Base-by-base conservation (phyloP, 495 filamentous ascomycete species). In the Podospora appendiculata region DNA sequence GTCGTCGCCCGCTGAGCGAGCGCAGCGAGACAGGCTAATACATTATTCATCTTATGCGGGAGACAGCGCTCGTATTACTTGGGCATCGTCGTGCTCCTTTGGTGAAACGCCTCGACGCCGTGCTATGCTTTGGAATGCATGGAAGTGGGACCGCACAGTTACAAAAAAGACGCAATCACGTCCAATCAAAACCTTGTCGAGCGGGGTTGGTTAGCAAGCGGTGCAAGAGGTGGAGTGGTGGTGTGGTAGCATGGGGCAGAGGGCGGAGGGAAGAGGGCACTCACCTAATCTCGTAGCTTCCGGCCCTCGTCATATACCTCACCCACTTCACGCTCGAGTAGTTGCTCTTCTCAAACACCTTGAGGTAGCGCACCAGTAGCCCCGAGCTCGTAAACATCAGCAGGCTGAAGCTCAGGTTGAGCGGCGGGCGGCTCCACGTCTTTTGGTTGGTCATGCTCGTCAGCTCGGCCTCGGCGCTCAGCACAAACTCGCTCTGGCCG, bases 301-400 rank as follows among this genome's bases (percentile, higher is more conserved):
- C 87, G 14, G 92, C 94, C 45, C 94, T 79, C 32, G 94, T 99
- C 94, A 99, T 99, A 71, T 99, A 99, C 60, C 94, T 74, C 58
- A 99, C 94, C 94, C 94, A 99, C 65, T 99, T 99, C 9, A 99
- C 94, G 59, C 88, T 94, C 51, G 86, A 91, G 65, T 99, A 99
- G 71, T 97, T 96, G 65, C 79, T 89, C 83, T 99, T 99, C 78
- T 99, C 94, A 73, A 99, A 99, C 25, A 99, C 94, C 74, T 99
- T 99, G 53, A 99, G 72, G 70, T 99, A 99, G 41, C 94, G 72
- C 46, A 99, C 94, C 57, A 99, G 64, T 60, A 99, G 67, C 13
- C 93, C 94, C 1, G 84, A 89, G 62, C 86, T 91, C 36, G 94
- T 99, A 69, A 99, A 99, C 94, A 99, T 99, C 59, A 99, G 74